These are phyloP conservation scores for Apiotrichum akiyoshidainum DNA, from an alignment of 1,284 basidiomycete species.

Conservation along the genomic window DNA sequence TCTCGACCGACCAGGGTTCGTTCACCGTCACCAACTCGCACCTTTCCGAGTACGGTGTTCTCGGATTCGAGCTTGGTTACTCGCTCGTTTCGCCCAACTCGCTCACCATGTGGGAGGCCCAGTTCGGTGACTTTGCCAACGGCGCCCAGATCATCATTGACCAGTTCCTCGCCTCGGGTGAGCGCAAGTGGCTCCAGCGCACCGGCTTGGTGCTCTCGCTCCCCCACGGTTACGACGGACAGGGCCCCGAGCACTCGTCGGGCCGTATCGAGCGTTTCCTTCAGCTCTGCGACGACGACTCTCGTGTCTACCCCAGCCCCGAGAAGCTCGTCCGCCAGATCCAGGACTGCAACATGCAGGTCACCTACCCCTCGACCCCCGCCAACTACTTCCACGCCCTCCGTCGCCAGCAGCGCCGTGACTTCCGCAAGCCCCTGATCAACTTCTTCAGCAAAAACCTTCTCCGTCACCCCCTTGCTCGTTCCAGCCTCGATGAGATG, in stretches of 20 bases:
- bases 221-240: slow-evolving; percentile 97
- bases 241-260: slow-evolving; percentile 98
- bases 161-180: slow-evolving; percentile 96
- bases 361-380: slow-evolving; percentile 91
- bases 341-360: slow-evolving; percentile 99
- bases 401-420: slow-evolving; percentile 89
- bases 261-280: slow-evolving; percentile 95
- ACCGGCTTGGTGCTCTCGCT: slow-evolving; percentile 87
- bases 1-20: slow-evolving; percentile 79
- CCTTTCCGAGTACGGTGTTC: slow-evolving; percentile 88
- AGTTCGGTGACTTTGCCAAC: slow-evolving; percentile 98
- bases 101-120: slow-evolving; percentile 97
- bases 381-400: slow-evolving; percentile 96
- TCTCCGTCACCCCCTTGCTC: slow-evolving; percentile 86
- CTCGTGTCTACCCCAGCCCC: slow-evolving; percentile 79
- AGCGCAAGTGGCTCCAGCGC: slow-evolving; percentile 97
- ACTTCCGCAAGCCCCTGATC: slow-evolving; percentile 93
- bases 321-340: slow-evolving; percentile 93
- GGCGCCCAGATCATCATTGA: slow-evolving; percentile 98
- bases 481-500: slow-evolving; percentile 85
- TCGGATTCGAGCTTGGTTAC: slow-evolving; percentile 98
- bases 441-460: slow-evolving; percentile 95
- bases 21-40: slow-evolving; percentile 98
- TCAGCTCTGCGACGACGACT: slow-evolving; percentile 97
- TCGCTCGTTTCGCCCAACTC: slow-evolving; percentile 93